Percentiles rank a stretch among this genome's conserved stretches.
Evolutionary conservation across 495 filamentous ascomycete genomes (phyloP).

Genomic region (Aspergillus sparsus): DNA sequence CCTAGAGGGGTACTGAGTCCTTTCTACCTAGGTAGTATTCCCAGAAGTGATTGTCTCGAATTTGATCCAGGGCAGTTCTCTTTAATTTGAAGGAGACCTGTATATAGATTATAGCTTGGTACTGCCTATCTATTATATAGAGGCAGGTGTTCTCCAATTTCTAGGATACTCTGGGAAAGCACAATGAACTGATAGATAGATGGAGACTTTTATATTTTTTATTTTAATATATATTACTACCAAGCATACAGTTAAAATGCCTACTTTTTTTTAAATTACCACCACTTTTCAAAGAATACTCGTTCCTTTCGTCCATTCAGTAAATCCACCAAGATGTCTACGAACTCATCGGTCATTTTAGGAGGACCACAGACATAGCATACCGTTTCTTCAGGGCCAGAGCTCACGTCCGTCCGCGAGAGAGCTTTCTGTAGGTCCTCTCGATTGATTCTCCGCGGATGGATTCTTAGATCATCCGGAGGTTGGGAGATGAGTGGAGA

Average conservation of each 20-base stretch:
- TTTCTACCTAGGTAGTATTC: too few relatives aligned
- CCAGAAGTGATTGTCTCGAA: too few relatives aligned
- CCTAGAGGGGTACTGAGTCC: too few relatives aligned
- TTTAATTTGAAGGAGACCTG: too few relatives aligned
- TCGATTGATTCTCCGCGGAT: constrained; percentile 50
- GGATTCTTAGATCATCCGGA: constrained; percentile 39
- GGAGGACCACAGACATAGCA: constrained; percentile 82
- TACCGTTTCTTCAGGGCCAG: constrained; percentile 52
- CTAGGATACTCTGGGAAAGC: too few relatives aligned
- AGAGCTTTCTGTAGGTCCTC: constrained; percentile 52
- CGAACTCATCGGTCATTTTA: constrained; percentile 77
- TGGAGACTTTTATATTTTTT: too few relatives aligned
- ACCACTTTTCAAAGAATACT: constrained; percentile 87
- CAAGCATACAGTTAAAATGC: too few relatives aligned
- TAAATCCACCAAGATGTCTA: constrained; percentile 50
- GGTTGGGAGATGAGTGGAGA: constrained; percentile 12
- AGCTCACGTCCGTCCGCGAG: constrained; percentile 33
- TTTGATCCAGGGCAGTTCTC: too few relatives aligned
- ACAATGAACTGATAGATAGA: too few relatives aligned
- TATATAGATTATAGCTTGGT: too few relatives aligned
- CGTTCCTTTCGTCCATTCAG: constrained; percentile 55
- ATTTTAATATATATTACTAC: background rate
- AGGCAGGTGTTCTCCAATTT: too few relatives aligned
- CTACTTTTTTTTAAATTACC: constrained; percentile 58
- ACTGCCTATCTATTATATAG: too few relatives aligned